Base-by-base conservation (phyloP, 495 filamentous ascomycete species). In the Xylaria acuta region DNA sequence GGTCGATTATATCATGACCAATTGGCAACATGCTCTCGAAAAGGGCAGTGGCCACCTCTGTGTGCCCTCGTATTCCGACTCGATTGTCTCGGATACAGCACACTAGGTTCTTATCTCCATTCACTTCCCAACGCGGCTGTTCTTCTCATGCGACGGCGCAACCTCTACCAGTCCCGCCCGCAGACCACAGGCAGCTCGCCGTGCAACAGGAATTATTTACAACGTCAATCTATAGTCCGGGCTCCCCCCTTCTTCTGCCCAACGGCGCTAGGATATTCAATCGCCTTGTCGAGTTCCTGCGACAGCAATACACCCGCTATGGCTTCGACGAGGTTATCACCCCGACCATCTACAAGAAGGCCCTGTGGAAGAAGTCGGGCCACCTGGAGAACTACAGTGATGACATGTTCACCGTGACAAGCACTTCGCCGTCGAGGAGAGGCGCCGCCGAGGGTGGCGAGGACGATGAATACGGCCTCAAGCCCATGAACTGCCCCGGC, bases 401-500 rank as follows among this genome's bases (percentile, higher is more conserved):
- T 77, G 94, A 97, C 76, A 98, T 98, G 95, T 98, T 94, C 83
- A 90, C 92, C 69, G 95, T 97, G 36, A 92, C 88, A 86, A 68
- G 88, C 88, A 79, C 77, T 7, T 85, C 84, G 3, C 80, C 80
- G 2, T 76, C 81, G 20, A 78, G 80, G 60, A 82, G 75, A 58
- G 82, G 86, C 22, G 65, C 49, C 9, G 54, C 69, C 1, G 74
- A 82, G 22, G 74, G 56, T 20, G 86, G 86, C 64, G 89, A 93
- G 72, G 87, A 92, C 62, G 92, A 92, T 73, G 91, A 94, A 64
- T 98, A 95, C 78, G 94, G 93, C 3, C 86, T 98, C 64, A 98
- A 98, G 79, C 95, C 95, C 30, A 98, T 98, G 95, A 98, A 98
- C 76, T 98, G 95, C 79, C 95, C 95, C 0, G 95, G 95, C 16